A percentile compares a stretch with the other conserved stretches of the same genome.
Conservation (phyloP, 2,329 filamentous ascomycete genomes). For the Talaromyces sp. region DNA sequence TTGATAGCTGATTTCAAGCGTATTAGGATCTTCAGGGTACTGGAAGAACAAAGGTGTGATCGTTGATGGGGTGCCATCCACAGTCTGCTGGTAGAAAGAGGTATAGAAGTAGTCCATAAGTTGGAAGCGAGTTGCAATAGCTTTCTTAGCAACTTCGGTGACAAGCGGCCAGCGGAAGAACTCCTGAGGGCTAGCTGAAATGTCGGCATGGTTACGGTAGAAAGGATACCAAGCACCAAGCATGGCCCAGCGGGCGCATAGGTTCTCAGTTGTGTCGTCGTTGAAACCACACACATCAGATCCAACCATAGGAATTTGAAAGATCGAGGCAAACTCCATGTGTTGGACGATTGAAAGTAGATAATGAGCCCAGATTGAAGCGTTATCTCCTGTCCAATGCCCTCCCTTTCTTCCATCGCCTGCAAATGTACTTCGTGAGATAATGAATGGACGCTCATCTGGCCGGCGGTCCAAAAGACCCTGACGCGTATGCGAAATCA, state of each 20-base stretch:
- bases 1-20: constrained; percentile 48
- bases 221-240: constrained; percentile 70
- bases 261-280: constrained; percentile 58
- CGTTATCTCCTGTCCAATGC: constrained; percentile 58
- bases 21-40: constrained; percentile 55
- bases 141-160: constrained; percentile 58
- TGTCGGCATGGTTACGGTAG: constrained; percentile 66
- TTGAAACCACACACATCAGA: constrained; percentile 74
- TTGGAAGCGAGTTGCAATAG: constrained; percentile 65
- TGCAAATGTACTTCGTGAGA: constrained; percentile 71
- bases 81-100: constrained; percentile 55
- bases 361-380: constrained; percentile 54
- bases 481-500: constrained; percentile 58
- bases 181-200: constrained; percentile 54
- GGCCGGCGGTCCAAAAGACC: constrained; percentile 64
- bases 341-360: constrained; percentile 53
- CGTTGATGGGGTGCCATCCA: constrained; percentile 56
- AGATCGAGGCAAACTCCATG: constrained; percentile 58
- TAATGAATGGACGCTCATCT: constrained; percentile 59
- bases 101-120: constrained; percentile 79
- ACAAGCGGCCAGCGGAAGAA: constrained; percentile 66
- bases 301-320: constrained; percentile 63
- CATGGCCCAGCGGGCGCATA: constrained; percentile 69
- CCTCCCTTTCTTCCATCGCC: constrained; percentile 58
- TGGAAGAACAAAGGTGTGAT: constrained; percentile 67